Evolutionary conservation across 176 grass and related monocot genomes (phyloP).

Genomic region (Phragmites australis): DNA sequence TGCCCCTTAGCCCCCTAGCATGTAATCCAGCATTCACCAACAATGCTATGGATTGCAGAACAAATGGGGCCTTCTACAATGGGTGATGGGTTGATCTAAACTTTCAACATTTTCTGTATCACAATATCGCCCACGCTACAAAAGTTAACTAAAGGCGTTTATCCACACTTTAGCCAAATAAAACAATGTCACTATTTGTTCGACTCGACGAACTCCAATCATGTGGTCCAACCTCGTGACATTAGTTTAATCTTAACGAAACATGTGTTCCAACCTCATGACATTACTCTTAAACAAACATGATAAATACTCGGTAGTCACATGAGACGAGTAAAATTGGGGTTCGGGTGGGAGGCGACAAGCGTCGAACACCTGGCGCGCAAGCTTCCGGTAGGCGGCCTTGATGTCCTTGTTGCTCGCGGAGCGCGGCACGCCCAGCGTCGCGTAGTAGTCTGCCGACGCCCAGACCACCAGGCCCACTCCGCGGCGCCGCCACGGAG

Average conservation of each 20-base stretch:
- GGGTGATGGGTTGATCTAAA: neutral
- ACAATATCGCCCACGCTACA: neutral
- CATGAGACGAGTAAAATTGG: neutral
- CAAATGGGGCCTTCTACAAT: neutral
- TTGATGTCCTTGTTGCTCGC: conserved; percentile 91
- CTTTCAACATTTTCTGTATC: neutral
- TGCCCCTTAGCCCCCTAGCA: neutral
- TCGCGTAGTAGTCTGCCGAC: conserved; percentile 86
- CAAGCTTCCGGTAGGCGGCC: conserved; percentile 86
- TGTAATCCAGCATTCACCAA: neutral
- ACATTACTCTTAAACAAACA: neutral
- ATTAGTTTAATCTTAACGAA: neutral
- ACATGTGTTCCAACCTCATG: neutral
- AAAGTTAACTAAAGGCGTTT: neutral
- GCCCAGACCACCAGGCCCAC: conserved; percentile 47
- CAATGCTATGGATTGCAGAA: neutral
- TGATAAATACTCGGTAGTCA: neutral
- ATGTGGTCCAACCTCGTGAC: neutral
- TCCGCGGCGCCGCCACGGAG: conserved; percentile 40
- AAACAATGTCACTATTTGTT: no score
- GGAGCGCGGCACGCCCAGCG: conserved; percentile 74
- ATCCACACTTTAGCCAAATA: neutral
- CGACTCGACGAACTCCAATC: conserved; percentile 9
- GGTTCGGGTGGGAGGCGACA: neutral
- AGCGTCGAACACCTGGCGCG: conserved; percentile 78